Evolutionary conservation across 2,329 filamentous ascomycete species (phyloP), one percentile per base, ranked within the genome.

Genomic region (Claviceps humidiphila): DNA sequence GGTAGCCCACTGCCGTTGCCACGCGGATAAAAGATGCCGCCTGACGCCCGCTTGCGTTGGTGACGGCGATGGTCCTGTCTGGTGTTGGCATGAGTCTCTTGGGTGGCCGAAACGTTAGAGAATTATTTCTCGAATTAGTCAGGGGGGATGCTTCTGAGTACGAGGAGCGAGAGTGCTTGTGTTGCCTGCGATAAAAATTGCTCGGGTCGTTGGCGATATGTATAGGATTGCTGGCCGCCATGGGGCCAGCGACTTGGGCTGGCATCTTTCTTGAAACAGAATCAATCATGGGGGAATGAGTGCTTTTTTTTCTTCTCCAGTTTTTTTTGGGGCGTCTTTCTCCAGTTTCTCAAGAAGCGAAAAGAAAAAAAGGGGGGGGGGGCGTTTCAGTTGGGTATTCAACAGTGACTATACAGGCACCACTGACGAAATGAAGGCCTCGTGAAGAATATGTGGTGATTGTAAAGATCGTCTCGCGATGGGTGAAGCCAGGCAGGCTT

Each of bases 21-120:
- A 95, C 89, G 59, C 93, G 86, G 61, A 96, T 93, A 63, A 98
- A 82, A 54, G 90, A 96, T 54, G 91, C 91, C 58, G 91, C 89
- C 75, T 98, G 93, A 61, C 93, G 87, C 64, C 93, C 93, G 66
- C 89, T 91, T 65, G 89, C 89, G 71, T 97, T 97, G 72, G 97
- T 90, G 64, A 95, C 84, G 65, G 90, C 91, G 63, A 95, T 89
- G 52, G 87, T 93, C 73, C 90, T 93, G 65, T 79, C 76, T 45
- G 78, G 77, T 34, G 73, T 71, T 54, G 76, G 74, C 70, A 78
- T 80, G 59, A 76, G 70, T 58, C 78, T 73, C 66, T 81, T 81
- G 47, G 75, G 67, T 16, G 78, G 78, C 20, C 78, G 77, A 59
- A 80, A 80, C n/a, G 73, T 80, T 54, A 80, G 60, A 22, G 78